Conservation (phyloP, 2,329 filamentous ascomycete genomes). For the Talaromyces sp. region DNA sequence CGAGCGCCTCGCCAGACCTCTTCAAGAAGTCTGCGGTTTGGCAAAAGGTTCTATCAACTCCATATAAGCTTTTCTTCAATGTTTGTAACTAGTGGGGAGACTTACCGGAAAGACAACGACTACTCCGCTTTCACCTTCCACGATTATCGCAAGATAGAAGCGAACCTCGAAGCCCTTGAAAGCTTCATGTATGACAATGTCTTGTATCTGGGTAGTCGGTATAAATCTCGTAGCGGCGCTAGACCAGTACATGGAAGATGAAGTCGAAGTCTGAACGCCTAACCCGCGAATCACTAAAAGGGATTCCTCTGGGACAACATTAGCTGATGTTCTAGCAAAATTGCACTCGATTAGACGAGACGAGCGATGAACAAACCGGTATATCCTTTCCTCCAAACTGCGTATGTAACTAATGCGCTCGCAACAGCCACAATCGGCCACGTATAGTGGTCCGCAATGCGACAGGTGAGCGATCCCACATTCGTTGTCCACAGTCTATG, state of each 20-base stretch:
- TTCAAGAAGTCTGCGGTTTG: slow-evolving; percentile 72
- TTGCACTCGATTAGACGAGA: neutral
- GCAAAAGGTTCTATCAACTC: slow-evolving; percentile 60
- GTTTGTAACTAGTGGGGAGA: slow-evolving; percentile 24
- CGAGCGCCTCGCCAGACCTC: slow-evolving; percentile 85
- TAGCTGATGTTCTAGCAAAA: neutral
- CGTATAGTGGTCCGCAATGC: slow-evolving; percentile 39
- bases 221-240: slow-evolving; percentile 70
- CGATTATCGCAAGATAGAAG: slow-evolving; percentile 85
- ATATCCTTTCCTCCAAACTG: slow-evolving; percentile 51
- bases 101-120: slow-evolving; percentile 89
- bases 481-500: slow-evolving; percentile 35
- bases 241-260: slow-evolving; percentile 65
- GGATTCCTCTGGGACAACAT: slow-evolving; percentile 67
- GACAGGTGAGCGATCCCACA: slow-evolving; percentile 34
- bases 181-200: slow-evolving; percentile 92
- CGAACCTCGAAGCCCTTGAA: slow-evolving; percentile 88
- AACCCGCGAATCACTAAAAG: slow-evolving; percentile 84
- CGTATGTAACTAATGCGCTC: slow-evolving; percentile 43
- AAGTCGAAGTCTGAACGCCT: slow-evolving; percentile 82
- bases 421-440: slow-evolving; percentile 45
- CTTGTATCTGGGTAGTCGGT: slow-evolving; percentile 85
- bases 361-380: slow-evolving; percentile 43
- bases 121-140: slow-evolving; percentile 81
- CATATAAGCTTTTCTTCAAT: slow-evolving; percentile 16